Evolutionary conservation across 129 eudicot species (phyloP).

Genomic region (Escallonia herrerae): DNA sequence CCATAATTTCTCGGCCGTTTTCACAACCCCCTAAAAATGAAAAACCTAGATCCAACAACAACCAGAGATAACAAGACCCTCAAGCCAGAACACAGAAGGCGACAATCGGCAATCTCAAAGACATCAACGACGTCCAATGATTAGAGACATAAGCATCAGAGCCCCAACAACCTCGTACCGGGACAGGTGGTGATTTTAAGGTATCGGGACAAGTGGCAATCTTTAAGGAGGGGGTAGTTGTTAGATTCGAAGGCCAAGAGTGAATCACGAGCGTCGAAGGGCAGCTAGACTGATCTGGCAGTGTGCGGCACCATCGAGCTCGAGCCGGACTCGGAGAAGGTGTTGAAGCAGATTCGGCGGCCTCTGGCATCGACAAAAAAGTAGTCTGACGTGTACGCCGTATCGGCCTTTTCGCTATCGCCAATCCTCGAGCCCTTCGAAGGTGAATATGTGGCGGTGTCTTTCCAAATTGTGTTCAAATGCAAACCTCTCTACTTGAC

Average conservation of each 20-base stretch:
- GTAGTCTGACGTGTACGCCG: conserved; percentile 28
- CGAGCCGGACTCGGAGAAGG: conserved; percentile 2
- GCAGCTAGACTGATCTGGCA: neutral
- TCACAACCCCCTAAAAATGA: conserved; percentile 23
- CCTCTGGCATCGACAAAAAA: neutral
- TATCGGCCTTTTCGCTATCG: conserved; percentile 31
- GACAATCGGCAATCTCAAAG: conserved; percentile 5
- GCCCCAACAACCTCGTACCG: neutral
- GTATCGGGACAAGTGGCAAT: neutral
- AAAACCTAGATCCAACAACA: neutral
- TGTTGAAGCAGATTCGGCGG: conserved; percentile 8
- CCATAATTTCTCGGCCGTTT: conserved; percentile 15
- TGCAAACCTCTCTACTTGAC: too few species aligned
- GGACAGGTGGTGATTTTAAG: conserved; percentile 33
- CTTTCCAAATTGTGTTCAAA: too few species aligned
- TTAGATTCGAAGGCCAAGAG: conserved; percentile 1
- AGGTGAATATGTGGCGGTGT: too few species aligned
- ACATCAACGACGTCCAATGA: conserved; percentile 4
- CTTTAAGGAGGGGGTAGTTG: conserved; percentile 28
- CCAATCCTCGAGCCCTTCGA: too few species aligned
- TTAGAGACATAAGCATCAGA: neutral
- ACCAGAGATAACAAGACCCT: neutral
- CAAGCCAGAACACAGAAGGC: conserved; percentile 1
- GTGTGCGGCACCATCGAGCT: conserved; percentile 6
- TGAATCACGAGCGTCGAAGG: neutral